Evolutionary conservation across 495 filamentous ascomycete genomes (phyloP), one percentile per base, ranked within the genome.

Genomic region (Penicillium dipodomyicola): DNA sequence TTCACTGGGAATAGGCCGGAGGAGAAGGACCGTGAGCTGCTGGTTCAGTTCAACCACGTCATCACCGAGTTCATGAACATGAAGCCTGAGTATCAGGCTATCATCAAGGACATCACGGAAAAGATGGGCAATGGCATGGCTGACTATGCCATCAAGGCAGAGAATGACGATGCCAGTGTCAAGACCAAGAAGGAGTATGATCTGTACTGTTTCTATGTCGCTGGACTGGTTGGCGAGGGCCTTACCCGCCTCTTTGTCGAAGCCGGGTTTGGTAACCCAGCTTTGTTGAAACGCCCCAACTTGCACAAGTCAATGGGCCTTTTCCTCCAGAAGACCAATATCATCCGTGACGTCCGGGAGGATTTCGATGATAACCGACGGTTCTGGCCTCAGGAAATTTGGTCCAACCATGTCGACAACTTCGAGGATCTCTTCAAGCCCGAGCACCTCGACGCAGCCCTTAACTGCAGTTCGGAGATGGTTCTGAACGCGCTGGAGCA

Each of bases 101-200:
- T 97, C 68, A 92, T 98, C 72, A 89, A 88, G 77, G 95, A 98
- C 63, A 97, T 97, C 69, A 89, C 91, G 12, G 77, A 88, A 60
- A 88, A 91, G 75, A 98, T 98, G 94, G 93, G 92, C 61, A 90
- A 97, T 63, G 94, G 94, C 56, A 98, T 98, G 94, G 94, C 94
- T 25, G 94, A 97, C 71, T 97, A 92, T 69, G 87, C 82, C 56
- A 79, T 87, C 42, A 94, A 95, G 65, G 86, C 89, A 22, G 90
- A 88, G 64, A 76, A 87, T 60, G 89, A 92, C 62, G 72, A 75
- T 54, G 83, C 90, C 49, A 90, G 89, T 40, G 90, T 97, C 43
- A 80, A 90, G 65, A 95, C 91, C 1, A 75, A 93, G 56, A 77
- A 85, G 54, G 91, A 97, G 56, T 98, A 96, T 70, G 93, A 97